Conservation (phyloP, 1,139 yeast species). For the Debaryomycetaceae sp. region DNA sequence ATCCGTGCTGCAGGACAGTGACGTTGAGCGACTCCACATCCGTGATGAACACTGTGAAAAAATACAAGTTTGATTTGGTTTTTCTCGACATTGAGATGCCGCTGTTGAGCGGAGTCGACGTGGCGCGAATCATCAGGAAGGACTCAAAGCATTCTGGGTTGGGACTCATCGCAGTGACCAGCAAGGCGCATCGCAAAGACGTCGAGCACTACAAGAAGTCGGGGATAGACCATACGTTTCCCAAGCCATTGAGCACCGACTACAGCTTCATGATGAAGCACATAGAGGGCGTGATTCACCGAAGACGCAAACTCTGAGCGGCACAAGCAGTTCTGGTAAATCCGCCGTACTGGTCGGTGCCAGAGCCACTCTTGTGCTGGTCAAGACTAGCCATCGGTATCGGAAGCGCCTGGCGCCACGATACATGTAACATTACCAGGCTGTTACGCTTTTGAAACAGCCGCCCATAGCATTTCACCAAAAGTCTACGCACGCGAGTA, state of each 20-base stretch:
- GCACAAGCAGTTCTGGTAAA: not conserved
- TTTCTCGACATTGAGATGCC: slow-evolving; percentile 51
- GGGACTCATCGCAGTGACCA: slow-evolving; percentile 45
- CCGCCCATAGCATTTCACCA: no score
- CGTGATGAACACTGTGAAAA: slow-evolving; percentile 20
- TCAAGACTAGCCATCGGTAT: no score
- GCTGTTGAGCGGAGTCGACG: slow-evolving; percentile 37
- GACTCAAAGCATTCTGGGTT: slow-evolving; percentile 15
- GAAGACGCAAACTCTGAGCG: not conserved
- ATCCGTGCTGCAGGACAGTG: slow-evolving; percentile 29
- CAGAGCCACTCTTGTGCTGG: not conserved
- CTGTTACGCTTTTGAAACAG: not conserved
- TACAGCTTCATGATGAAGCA: slow-evolving; percentile 1
- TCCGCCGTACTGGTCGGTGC: not conserved
- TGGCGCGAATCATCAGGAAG: slow-evolving; percentile 28
- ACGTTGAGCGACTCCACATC: slow-evolving; percentile 30
- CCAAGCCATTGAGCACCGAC: slow-evolving; percentile 34
- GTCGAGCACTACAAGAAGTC: slow-evolving; percentile 25
- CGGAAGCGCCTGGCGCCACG: no score
- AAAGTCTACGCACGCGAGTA: not conserved
- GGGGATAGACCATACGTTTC: slow-evolving; percentile 42
- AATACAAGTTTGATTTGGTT: slow-evolving; percentile 27
- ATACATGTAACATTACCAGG: not conserved
- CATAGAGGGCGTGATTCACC: slow-evolving; percentile 2
- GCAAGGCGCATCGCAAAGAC: slow-evolving; percentile 26